Evolutionary conservation across 306 rosid genomes (phyloP).

Genomic region (Mimosa bimucronata): DNA sequence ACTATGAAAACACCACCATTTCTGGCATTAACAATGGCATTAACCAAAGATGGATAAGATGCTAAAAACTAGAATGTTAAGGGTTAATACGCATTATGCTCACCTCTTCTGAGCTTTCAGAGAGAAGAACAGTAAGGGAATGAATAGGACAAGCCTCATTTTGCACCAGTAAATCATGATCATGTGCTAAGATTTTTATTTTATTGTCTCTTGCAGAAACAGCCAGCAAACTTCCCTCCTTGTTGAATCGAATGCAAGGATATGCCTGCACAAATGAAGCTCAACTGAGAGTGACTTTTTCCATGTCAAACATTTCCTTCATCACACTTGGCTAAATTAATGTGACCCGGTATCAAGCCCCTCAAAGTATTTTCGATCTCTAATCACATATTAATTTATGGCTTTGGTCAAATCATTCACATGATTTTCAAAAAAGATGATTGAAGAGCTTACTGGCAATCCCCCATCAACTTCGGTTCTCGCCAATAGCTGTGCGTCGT

Average conservation of each 20-base stretch:
- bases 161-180: not conserved
- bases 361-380: not conserved
- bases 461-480: constrained; percentile 39
- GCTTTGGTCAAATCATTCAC: not conserved
- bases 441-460: constrained; percentile 37
- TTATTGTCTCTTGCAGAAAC: constrained; percentile 50
- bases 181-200: constrained; percentile 49
- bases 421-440: not conserved
- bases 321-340: not conserved
- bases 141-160: constrained; percentile 13
- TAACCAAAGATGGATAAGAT: no score
- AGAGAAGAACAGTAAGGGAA: not conserved
- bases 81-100: no score
- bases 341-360: no score
- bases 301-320: not conserved
- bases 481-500: constrained; percentile 35
- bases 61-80: no score
- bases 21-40: no score
- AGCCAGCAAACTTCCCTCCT: constrained; percentile 53
- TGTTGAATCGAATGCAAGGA: constrained; percentile 57
- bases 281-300: constrained; percentile 5
- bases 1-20: no score
- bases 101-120: constrained; percentile 27
- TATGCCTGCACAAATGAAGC: constrained; percentile 38
- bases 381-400: not conserved